Evolutionary conservation across 768 basidiomycete species (phyloP).

Genomic region (Leccinum pellstonianum): DNA sequence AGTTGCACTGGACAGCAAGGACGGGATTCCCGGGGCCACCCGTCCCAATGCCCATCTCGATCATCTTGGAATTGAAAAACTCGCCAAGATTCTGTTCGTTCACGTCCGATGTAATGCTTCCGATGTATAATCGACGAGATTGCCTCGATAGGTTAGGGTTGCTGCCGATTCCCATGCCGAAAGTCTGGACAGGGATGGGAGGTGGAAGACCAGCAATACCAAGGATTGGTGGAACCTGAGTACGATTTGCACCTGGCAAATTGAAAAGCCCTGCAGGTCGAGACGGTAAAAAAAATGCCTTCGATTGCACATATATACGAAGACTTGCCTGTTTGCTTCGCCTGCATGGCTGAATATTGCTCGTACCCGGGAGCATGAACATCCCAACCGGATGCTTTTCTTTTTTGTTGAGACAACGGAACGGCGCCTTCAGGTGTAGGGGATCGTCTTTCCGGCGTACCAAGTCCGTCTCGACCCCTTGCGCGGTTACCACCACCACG

Average conservation of each 20-base stretch:
- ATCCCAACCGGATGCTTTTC: conserved; percentile 95
- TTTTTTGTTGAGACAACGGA: conserved; percentile 80
- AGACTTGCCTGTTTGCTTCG: conserved; percentile 90
- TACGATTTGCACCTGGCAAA: conserved; percentile 91
- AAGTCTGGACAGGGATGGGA: conserved; percentile 79
- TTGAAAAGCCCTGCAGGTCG: conserved; percentile 80
- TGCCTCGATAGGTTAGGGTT: conserved; percentile 92
- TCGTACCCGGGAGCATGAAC: conserved; percentile 95
- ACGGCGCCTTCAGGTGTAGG: conserved; percentile 87
- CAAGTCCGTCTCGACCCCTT: conserved; percentile 46
- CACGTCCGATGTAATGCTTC: conserved; percentile 92
- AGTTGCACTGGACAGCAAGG: conserved; percentile 92
- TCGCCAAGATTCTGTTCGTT: conserved; percentile 90
- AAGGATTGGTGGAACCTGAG: conserved; percentile 80
- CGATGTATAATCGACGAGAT: conserved; percentile 93
- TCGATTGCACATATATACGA: background rate
- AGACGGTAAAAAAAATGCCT: conserved; percentile 10
- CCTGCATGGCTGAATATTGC: conserved; percentile 91
- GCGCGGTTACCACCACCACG: conserved; percentile 50
- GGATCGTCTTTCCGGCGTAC: conserved; percentile 76
- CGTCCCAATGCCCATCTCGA: conserved; percentile 84
- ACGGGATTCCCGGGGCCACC: conserved; percentile 87
- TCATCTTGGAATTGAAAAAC: conserved; percentile 97
- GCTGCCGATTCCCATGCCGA: conserved; percentile 82
- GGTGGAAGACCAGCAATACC: conserved; percentile 80